Percentiles rank a stretch among this genome's conserved stretches.
Conservation (phyloP, 192 early-diverging fungal species). For the Umbelopsis vinacea region DNA sequence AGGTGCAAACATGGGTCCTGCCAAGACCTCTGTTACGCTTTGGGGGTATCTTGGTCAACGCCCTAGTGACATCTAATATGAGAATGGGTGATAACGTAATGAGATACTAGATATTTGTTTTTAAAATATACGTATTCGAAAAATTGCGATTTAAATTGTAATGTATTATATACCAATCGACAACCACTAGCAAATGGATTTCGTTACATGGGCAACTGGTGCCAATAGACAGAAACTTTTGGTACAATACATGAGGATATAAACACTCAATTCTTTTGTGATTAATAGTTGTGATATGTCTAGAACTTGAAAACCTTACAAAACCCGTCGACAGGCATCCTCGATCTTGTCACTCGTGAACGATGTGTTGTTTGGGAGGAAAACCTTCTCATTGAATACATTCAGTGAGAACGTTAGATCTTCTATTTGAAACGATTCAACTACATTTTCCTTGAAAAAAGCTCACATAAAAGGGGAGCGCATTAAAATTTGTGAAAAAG, state of each 20-base stretch:
- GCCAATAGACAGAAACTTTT: background rate
- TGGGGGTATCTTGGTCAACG: background rate
- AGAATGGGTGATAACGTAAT: too few species aligned
- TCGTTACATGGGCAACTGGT: too few species aligned
- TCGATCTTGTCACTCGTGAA: slow-evolving; percentile 54
- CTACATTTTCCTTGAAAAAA: background rate
- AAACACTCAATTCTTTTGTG: slow-evolving; percentile 5
- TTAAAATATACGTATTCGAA: background rate
- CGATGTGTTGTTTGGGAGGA: slow-evolving; percentile 54
- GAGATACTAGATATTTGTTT: background rate
- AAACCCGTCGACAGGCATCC: slow-evolving; percentile 53
- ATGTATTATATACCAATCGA: too few species aligned
- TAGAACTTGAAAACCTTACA: slow-evolving; percentile 55
- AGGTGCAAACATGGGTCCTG: background rate
- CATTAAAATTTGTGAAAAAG: background rate
- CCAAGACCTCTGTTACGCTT: background rate
- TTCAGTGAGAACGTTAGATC: background rate
- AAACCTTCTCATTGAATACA: slow-evolving; percentile 41
- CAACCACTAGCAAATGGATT: too few species aligned
- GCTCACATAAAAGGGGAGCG: slow-evolving; percentile 2
- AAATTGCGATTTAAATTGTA: too few species aligned
- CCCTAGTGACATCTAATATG: background rate
- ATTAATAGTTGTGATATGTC: background rate
- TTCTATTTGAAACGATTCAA: background rate
- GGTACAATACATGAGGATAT: background rate